These are phyloP conservation scores for Chloranthus sessilifolius DNA, from an alignment of 164 flowering plant genomes.

Conservation along the genomic window DNA sequence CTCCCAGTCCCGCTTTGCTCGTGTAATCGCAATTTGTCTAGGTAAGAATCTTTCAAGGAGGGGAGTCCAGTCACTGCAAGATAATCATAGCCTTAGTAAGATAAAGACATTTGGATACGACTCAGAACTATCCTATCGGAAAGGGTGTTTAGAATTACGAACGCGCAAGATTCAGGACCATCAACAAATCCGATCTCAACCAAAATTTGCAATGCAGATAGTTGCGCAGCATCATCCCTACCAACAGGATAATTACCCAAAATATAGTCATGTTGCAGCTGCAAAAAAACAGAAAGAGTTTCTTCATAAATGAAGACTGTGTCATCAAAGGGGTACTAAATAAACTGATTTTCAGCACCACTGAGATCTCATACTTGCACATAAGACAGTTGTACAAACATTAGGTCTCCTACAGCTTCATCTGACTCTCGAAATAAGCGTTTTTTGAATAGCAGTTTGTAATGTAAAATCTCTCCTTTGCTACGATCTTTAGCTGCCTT, in stretches of 20 bases:
- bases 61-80: conserved; percentile 87
- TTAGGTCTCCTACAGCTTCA: conserved; percentile 84
- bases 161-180: conserved; percentile 85
- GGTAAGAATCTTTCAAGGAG: conserved; percentile 91
- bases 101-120: no score
- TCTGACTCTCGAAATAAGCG: conserved; percentile 97
- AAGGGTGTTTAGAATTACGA: conserved; percentile 27
- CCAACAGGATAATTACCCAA: conserved; percentile 99
- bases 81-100: neutral
- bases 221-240: conserved; percentile 95
- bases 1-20: conserved; percentile 96
- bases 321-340: neutral
- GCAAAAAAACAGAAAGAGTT: conserved; percentile 20
- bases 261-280: conserved; percentile 98
- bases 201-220: conserved; percentile 91
- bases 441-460: conserved; percentile 82
- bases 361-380: conserved; percentile 61
- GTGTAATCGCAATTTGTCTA: conserved; percentile 89
- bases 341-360: no score
- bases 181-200: conserved; percentile 82
- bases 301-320: neutral
- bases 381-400: conserved; percentile 93
- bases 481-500: conserved; percentile 89
- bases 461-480: conserved; percentile 95
- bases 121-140: no score